A percentile compares a stretch with the other conserved stretches of the same genome.
phyloP scores from a whole-genome alignment of 257 asterid species.

The Nicotiana otophora region DNA sequence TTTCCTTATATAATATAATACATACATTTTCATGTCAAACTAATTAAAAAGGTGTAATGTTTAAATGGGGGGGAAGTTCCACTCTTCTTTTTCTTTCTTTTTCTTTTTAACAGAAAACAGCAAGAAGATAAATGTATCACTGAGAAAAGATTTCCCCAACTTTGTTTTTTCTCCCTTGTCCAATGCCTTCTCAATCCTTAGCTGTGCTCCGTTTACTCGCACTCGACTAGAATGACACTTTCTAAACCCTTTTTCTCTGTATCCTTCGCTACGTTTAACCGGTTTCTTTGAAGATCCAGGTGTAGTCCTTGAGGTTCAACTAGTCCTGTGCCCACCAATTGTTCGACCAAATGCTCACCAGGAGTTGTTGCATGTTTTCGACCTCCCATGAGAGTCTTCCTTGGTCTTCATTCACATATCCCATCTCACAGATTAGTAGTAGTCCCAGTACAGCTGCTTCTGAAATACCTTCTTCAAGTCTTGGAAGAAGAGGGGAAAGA shows the following conservation, averaged over 20 bases:
- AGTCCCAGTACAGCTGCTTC: background rate
- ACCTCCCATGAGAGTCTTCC: conserved; percentile 7
- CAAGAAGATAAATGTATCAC: background rate
- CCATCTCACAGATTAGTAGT: background rate
- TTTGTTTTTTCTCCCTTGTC: background rate
- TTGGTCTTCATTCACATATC: conserved; percentile 15
- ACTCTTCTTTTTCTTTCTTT: background rate
- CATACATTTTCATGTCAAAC: no score
- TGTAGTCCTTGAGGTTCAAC: background rate
- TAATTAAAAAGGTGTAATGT: background rate
- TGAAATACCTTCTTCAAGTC: background rate
- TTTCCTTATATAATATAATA: no score
- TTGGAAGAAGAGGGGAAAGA: conserved; percentile 8
- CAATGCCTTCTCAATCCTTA: background rate
- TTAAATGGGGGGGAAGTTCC: background rate
- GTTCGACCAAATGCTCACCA: conserved; percentile 40
- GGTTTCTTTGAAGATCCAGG: background rate
- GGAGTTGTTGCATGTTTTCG: conserved; percentile 15
- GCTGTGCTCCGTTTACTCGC: background rate
- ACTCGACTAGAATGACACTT: background rate
- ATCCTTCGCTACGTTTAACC: background rate
- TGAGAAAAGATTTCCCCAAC: background rate
- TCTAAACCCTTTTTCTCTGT: background rate
- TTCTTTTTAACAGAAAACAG: background rate
- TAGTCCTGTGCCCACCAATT: conserved; percentile 2